phyloP scores from a whole-genome alignment of 2,329 filamentous ascomycete species.

The Hortaea werneckii region DNA sequence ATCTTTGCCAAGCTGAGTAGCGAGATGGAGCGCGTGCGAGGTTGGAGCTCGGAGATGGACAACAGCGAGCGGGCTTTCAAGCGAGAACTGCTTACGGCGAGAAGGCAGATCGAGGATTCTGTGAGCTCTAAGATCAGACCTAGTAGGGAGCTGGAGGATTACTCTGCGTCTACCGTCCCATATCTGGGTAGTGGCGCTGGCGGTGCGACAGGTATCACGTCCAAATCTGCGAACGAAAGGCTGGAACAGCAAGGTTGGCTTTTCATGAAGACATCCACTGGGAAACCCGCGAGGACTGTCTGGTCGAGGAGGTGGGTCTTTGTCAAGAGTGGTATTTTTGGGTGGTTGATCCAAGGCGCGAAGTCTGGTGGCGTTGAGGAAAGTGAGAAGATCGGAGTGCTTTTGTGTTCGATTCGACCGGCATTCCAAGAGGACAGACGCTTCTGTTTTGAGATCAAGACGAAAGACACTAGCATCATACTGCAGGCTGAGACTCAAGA shows the following conservation, averaged over 20 bases:
- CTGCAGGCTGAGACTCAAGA: slow-evolving; percentile 85
- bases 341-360: slow-evolving; percentile 75
- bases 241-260: slow-evolving; percentile 90
- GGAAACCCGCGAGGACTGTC: slow-evolving; percentile 78
- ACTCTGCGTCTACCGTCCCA: slow-evolving; percentile 79
- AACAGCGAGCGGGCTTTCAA: slow-evolving; percentile 73
- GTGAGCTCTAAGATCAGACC: slow-evolving; percentile 64
- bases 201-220: slow-evolving; percentile 40
- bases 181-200: slow-evolving; percentile 62
- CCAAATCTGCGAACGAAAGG: slow-evolving; percentile 32
- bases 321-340: slow-evolving; percentile 89
- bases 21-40: slow-evolving; percentile 84
- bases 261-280: slow-evolving; percentile 68
- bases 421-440: slow-evolving; percentile 85
- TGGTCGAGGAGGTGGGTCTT: slow-evolving; percentile 96
- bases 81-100: slow-evolving; percentile 66
- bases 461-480: slow-evolving; percentile 81
- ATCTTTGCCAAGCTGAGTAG: slow-evolving; percentile 56
- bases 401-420: slow-evolving; percentile 86
- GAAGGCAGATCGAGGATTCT: slow-evolving; percentile 71
- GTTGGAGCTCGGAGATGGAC: slow-evolving; percentile 94
- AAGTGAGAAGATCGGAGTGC: slow-evolving; percentile 88
- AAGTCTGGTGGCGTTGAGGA: slow-evolving; percentile 80
- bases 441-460: slow-evolving; percentile 98
- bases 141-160: slow-evolving; percentile 86